Evolutionary conservation across 805 yeast genomes (phyloP).

Genomic region (Cyberlindnera amylophila): DNA sequence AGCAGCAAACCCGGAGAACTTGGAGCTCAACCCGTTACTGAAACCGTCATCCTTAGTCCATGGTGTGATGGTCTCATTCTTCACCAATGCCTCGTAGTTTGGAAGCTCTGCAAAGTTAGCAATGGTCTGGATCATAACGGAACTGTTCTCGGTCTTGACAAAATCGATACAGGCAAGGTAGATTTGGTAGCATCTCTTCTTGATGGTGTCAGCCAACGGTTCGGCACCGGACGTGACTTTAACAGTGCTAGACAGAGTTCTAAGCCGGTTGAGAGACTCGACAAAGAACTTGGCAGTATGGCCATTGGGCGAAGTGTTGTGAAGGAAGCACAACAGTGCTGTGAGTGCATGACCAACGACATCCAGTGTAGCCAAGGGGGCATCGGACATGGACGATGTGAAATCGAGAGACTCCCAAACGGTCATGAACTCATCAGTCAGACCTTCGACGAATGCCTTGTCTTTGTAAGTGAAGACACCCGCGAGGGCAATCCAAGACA

Average conservation of each 20-base stretch:
- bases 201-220: constrained; percentile 30
- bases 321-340: constrained; percentile 50
- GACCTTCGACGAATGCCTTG: constrained; percentile 47
- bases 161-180: constrained; percentile 33
- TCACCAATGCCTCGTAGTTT: constrained; percentile 16
- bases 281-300: constrained; percentile 49
- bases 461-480: constrained; percentile 63
- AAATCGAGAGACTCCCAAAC: constrained; percentile 57
- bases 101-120: constrained; percentile 40
- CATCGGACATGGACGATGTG: constrained; percentile 1
- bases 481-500: constrained; percentile 59
- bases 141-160: constrained; percentile 24
- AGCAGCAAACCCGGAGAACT: constrained; percentile 33
- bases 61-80: constrained; percentile 18
- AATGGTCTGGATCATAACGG: constrained; percentile 34
- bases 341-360: constrained; percentile 56
- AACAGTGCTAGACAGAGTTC: constrained; percentile 12
- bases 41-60: constrained; percentile 35
- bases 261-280: constrained; percentile 21
- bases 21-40: constrained; percentile 53
- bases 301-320: constrained; percentile 36
- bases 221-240: constrained; percentile 6
- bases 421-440: constrained; percentile 52
- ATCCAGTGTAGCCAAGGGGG: constrained; percentile 36
- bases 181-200: constrained; percentile 43